These are phyloP conservation scores for Solanum paucissectum DNA, from an alignment of 257 asterid genomes.

Conservation along the genomic window DNA sequence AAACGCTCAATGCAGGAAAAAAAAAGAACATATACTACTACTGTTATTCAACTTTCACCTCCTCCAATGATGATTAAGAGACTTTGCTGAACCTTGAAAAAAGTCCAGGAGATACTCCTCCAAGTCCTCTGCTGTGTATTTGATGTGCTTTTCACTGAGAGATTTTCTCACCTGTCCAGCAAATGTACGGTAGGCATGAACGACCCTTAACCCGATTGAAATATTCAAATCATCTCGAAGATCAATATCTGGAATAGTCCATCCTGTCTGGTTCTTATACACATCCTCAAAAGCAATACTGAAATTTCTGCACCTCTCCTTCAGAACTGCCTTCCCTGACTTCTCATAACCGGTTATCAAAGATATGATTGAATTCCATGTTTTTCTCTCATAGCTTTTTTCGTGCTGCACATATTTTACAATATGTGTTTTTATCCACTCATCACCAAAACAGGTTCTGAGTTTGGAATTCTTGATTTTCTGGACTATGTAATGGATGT, in stretches of 20 bases:
- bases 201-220: slow-evolving; percentile 26
- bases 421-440: slow-evolving; percentile 36
- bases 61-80: slow-evolving; percentile 29
- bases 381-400: slow-evolving; percentile 28
- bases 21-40: background rate
- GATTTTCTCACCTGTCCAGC: slow-evolving; percentile 8
- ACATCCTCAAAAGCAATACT: slow-evolving; percentile 46
- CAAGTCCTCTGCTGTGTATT: slow-evolving; percentile 56
- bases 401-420: slow-evolving; percentile 46
- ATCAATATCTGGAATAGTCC: slow-evolving; percentile 46
- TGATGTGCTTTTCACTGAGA: slow-evolving; percentile 44
- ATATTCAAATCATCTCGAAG: slow-evolving; percentile 50
- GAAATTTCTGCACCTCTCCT: slow-evolving; percentile 43
- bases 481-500: slow-evolving; percentile 60
- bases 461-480: slow-evolving; percentile 37
- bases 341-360: slow-evolving; percentile 34
- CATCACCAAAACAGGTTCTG: slow-evolving; percentile 42
- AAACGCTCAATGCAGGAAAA: background rate
- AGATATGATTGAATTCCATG: slow-evolving; percentile 37
- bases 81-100: slow-evolving; percentile 40
- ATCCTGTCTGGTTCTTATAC: slow-evolving; percentile 52
- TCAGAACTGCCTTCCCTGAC: slow-evolving; percentile 37
- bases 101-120: slow-evolving; percentile 46
- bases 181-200: slow-evolving; percentile 45
- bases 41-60: slow-evolving; percentile 14